phyloP scores from a whole-genome alignment of 305 asterid genomes.

The Fraxinus velutina region DNA sequence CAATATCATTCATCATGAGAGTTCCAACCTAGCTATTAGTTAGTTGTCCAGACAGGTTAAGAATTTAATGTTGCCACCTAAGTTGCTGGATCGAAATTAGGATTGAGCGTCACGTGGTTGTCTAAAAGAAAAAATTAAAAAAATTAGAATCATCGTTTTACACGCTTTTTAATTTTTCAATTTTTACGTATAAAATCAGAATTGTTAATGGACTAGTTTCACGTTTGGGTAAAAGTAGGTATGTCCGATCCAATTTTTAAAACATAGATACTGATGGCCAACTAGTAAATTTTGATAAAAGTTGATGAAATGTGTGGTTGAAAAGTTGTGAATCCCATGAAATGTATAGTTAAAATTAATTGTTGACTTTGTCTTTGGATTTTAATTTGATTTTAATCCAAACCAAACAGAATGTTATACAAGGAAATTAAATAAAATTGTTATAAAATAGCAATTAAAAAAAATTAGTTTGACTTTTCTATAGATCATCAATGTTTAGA shows the following conservation, averaged over 20 bases:
- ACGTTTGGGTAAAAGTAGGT: not conserved
- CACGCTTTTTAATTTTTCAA: not conserved
- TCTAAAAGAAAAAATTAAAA: not conserved
- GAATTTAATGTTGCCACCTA: slow-evolving; percentile 25
- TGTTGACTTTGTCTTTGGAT: too few species aligned
- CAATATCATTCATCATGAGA: not conserved
- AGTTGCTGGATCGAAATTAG: slow-evolving; percentile 11
- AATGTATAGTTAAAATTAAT: too few species aligned
- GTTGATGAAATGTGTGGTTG: too few species aligned
- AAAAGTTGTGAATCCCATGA: too few species aligned
- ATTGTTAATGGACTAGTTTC: not conserved
- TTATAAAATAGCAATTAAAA: not conserved
- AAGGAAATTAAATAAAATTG: not conserved
- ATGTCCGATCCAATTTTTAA: not conserved
- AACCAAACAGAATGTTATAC: not conserved
- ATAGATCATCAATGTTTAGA: too few species aligned
- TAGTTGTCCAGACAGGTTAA: not conserved
- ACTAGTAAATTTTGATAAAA: not conserved
- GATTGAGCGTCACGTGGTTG: slow-evolving; percentile 19
- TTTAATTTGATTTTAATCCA: too few species aligned
- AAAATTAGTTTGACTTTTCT: too few species aligned
- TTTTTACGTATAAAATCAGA: too few species aligned
- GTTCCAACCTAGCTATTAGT: not conserved
- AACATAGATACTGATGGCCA: not conserved
- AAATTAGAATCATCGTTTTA: too few species aligned